Evolutionary conservation across 139 green algal species (phyloP).

Genomic region (Prasinococcaceae sp.): DNA sequence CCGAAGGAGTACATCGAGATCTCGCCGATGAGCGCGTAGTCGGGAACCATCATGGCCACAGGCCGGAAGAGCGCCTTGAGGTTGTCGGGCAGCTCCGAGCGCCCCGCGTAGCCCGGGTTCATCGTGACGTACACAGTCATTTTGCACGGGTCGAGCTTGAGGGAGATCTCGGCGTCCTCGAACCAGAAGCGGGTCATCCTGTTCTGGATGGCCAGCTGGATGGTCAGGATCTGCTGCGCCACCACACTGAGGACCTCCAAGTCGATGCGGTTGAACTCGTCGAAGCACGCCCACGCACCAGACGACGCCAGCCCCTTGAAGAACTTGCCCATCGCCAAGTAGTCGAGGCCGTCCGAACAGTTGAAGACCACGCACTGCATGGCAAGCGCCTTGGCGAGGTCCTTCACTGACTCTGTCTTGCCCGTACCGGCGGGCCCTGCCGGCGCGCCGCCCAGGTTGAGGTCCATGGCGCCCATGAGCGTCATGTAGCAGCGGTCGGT

Average conservation of each 20-base stretch:
- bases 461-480: conserved; percentile 31
- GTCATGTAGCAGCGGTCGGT: conserved; percentile 37
- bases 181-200: conserved; percentile 65
- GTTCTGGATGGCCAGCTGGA: conserved; percentile 37
- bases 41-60: conserved; percentile 65
- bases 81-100: conserved; percentile 55
- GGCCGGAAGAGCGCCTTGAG: conserved; percentile 48
- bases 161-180: conserved; percentile 59
- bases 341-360: conserved; percentile 48
- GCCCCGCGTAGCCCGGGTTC: conserved; percentile 56
- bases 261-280: conserved; percentile 79
- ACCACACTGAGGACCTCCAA: conserved; percentile 52
- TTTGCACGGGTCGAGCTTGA: conserved; percentile 45
- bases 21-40: conserved; percentile 60
- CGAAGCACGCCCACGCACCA: conserved; percentile 66
- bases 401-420: conserved; percentile 20
- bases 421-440: conserved; percentile 27
- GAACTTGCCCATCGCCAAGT: conserved; percentile 64
- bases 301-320: conserved; percentile 61
- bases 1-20: conserved; percentile 54
- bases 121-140: conserved; percentile 65
- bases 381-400: conserved; percentile 45
- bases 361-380: conserved; percentile 55
- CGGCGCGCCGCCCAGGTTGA: conserved; percentile 33
- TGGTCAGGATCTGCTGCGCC: conserved; percentile 42